Base-by-base conservation (phyloP, 345 rosid species). In the Hibiscus syriacus region DNA sequence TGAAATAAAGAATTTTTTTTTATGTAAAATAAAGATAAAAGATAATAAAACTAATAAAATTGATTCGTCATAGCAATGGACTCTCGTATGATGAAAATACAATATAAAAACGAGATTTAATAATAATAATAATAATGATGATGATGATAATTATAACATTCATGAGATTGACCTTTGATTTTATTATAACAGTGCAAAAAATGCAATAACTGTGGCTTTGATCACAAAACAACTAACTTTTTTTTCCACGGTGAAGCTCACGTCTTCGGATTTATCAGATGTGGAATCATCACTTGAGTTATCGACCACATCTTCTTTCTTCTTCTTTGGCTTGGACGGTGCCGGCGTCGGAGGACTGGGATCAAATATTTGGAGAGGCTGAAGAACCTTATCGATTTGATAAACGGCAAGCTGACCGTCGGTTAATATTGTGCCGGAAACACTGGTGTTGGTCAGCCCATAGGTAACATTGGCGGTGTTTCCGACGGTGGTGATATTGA, bases 391-490 rank as follows among this genome's bases (percentile, higher is more conserved):
- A 32, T 78, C 82, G 5, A 81, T 72, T 36, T 81, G 80, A 64
- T 81, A 81, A 49, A 81, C 64, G 16, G 82, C 84, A 7, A 81
- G 76, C 64, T 78, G 84, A 46, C 82, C 78, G 60, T 81, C 82
- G 11, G 76, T 81, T 66, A 78, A 81, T 7, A 81, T 56, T 10
- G 73, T 76, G 0, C 78, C 82, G 25, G 84, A 78, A 20, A 81
- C 76, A 48, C 80, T 76, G 4, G 84, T 78, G 76, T 81, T 81
- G 11, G 84, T 81, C 34, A 78, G 70, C 61, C 82, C 84, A 20
- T 76, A 41, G 0, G 82, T 75, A 9, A 81, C 68, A 66, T 81
- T 81, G 17, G 78, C 80, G 7, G 76, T 39, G 34, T 68, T 82
- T 5, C 81, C 81, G 25, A 75, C 67, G 19, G 85, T 74, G 1